Conservation (phyloP, 345 rosid species). For the Rhodamnia rubescens region DNA sequence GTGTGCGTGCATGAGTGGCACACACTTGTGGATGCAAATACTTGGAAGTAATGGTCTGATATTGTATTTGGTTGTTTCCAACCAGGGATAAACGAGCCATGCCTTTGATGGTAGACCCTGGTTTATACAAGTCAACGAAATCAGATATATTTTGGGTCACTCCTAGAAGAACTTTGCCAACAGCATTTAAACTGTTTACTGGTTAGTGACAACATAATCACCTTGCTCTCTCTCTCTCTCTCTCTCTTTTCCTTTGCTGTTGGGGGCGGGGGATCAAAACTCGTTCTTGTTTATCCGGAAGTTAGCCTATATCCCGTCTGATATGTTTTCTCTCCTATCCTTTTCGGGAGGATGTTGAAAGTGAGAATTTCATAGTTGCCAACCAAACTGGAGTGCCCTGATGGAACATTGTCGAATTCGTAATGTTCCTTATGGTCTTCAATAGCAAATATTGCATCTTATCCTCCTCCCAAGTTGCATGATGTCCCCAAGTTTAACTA, state of each 20-base stretch:
- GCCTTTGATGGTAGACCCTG: constrained; percentile 97
- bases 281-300: neutral
- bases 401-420: neutral
- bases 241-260: neutral
- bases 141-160: constrained; percentile 70
- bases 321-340: neutral
- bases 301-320: neutral
- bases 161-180: constrained; percentile 72
- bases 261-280: neutral
- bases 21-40: neutral
- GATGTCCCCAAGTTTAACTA: neutral
- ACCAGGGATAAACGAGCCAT: constrained; percentile 88
- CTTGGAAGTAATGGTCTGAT: neutral
- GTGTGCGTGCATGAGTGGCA: neutral
- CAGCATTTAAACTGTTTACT: constrained; percentile 80
- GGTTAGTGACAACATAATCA: constrained; percentile 26
- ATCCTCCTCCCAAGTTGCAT: neutral
- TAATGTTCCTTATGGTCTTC: neutral
- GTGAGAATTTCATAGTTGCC: neutral
- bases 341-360: neutral
- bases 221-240: constrained; percentile 1
- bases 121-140: constrained; percentile 65
- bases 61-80: constrained; percentile 4
- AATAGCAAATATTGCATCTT: neutral
- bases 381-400: neutral